Base-by-base conservation (phyloP, 306 rosid species). In the Sicyos baderoa region DNA sequence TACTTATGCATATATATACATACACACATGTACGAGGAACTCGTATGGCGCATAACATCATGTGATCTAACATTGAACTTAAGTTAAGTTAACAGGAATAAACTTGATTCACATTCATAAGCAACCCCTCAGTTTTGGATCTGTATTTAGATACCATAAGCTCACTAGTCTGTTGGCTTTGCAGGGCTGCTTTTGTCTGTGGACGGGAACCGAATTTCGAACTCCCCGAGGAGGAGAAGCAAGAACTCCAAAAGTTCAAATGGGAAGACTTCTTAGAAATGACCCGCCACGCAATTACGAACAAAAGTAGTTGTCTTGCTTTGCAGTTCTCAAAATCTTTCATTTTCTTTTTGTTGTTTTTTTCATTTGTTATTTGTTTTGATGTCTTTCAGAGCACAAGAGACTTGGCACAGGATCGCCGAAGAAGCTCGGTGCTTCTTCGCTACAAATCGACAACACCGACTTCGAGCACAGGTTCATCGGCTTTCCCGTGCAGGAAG, bases 131-230 rank as follows among this genome's bases (percentile, higher is more conserved):
- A 65, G 49, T 60, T 32, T 32, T 35, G 15, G n/a, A 7, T 49
- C 0, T 32, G 27, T 66, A 7, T 68, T 9, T 9, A 15, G 45
- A 29, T 22, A 45, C 29, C 7, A 17, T 63, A 9, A 63, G 5
- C 69, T 63, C 51, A 37, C 17, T 12, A 42, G n/a, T 42, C 58
- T 65, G 9, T 65, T 7, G 54, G 13, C 45, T 65, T 45, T 22
- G 16, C 29, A 92, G 97, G 82, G 97, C 97, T 65, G 97, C 97
- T 76, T 92, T 83, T 84, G 90, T 92, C 92, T 92, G 97, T 22
- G 95, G 96, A 56, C 83, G 97, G 82, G 97, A 92, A 58, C 97
- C 97, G 0, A 92, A 92, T 78, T 89, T 84, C 0, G 95, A 92
- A 82, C 92, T 92, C 56, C 73, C 89, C 0, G 87, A 86, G 65